Percentiles rank a stretch among this genome's conserved stretches.
phyloP scores from a whole-genome alignment of 331 rosid genomes.

The Rhamnella rubrinervis region DNA sequence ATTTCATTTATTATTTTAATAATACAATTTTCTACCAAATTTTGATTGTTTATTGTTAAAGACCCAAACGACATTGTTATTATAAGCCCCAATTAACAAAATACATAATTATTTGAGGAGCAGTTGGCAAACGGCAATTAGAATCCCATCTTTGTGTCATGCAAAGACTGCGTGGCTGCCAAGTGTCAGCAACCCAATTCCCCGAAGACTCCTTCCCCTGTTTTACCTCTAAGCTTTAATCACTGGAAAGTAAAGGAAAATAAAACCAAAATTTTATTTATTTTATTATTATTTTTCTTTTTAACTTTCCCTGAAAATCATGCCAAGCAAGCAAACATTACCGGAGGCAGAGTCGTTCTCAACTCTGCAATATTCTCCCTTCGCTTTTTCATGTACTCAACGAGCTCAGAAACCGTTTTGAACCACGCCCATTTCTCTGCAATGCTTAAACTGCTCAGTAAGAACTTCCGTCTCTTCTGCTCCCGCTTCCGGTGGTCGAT shows the following conservation, averaged over 20 bases:
- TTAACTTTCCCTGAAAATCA: slow-evolving; percentile 1
- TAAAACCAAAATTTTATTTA: neutral
- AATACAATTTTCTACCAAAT: neutral
- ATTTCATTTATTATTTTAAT: too few species aligned
- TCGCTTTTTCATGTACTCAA: slow-evolving; percentile 1
- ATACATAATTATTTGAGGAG: slow-evolving; percentile 24
- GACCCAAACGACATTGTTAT: slow-evolving; percentile 10
- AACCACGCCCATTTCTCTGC: slow-evolving; percentile 11
- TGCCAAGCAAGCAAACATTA: slow-evolving; percentile 14
- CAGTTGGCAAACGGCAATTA: slow-evolving; percentile 33
- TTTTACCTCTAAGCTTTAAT: neutral
- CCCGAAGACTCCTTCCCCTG: slow-evolving; percentile 18
- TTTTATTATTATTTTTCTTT: slow-evolving; percentile 13
- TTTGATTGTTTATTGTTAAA: slow-evolving; percentile 19
- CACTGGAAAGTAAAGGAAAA: neutral
- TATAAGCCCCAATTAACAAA: slow-evolving; percentile 24
- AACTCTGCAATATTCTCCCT: slow-evolving; percentile 26
- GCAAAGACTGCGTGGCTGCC: slow-evolving; percentile 27
- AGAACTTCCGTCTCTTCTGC: slow-evolving; percentile 59
- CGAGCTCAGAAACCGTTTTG: slow-evolving; percentile 1
- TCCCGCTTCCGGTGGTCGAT: slow-evolving; percentile 57
- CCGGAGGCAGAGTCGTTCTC: slow-evolving; percentile 20
- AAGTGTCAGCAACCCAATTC: slow-evolving; percentile 51
- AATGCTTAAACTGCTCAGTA: slow-evolving; percentile 59
- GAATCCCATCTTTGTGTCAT: slow-evolving; percentile 8